Conservation (phyloP, 495 filamentous ascomycete species). For the Penicillium desertorum region DNA sequence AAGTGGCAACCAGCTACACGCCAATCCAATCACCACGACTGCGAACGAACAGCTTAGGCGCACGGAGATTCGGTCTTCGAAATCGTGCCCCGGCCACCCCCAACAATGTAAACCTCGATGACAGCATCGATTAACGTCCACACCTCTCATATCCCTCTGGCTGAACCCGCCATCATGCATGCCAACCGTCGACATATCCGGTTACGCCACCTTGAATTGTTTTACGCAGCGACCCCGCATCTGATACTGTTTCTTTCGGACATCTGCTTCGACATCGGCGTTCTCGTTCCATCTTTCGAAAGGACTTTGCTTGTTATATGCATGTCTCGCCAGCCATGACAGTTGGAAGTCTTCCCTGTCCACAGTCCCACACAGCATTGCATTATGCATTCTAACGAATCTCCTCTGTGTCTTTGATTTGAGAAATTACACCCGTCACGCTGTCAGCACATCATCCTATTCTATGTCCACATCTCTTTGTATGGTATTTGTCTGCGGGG, state of each 20-base stretch:
- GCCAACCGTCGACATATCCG: background rate
- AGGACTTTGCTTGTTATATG: constrained; percentile 15
- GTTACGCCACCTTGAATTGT: background rate
- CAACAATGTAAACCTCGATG: constrained; percentile 34
- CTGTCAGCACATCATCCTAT: background rate
- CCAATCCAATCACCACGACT: constrained; percentile 42
- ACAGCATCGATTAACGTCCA: constrained; percentile 38
- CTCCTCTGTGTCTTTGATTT: constrained; percentile 13
- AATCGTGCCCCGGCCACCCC: constrained; percentile 34
- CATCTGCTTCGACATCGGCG: constrained; percentile 5
- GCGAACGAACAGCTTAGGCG: constrained; percentile 43
- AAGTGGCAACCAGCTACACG: constrained; percentile 44
- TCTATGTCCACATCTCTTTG: background rate
- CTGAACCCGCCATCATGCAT: constrained; percentile 5
- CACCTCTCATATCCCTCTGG: background rate
- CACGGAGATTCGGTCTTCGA: constrained; percentile 41
- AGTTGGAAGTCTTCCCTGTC: background rate
- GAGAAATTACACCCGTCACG: background rate
- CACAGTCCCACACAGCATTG: constrained; percentile 2
- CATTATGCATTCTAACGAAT: constrained; percentile 15
- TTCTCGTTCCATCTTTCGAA: background rate
- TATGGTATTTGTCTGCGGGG: background rate
- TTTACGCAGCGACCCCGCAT: constrained; percentile 17
- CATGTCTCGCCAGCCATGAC: constrained; percentile 11
- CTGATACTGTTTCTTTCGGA: background rate